Evolutionary conservation across 2,329 filamentous ascomycete genomes (phyloP).

Genomic region (Dactylonectria estremocensis): DNA sequence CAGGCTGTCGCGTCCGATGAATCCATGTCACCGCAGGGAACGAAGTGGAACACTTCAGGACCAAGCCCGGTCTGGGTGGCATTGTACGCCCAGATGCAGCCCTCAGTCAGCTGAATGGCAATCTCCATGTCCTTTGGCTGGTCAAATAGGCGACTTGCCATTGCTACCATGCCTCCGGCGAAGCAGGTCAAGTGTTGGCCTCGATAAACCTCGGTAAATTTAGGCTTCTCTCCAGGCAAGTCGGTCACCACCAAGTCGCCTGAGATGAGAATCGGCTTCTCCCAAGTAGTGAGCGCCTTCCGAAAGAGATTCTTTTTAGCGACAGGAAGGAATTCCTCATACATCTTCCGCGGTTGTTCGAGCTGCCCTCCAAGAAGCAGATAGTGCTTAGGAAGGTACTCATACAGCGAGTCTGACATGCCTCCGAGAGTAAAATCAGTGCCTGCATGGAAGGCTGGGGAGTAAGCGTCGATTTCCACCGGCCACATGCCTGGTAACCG

Average conservation of each 20-base stretch:
- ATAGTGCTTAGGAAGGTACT: constrained; percentile 78
- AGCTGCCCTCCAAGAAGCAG: constrained; percentile 74
- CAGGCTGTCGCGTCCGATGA: constrained; percentile 52
- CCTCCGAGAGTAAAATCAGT: constrained; percentile 70
- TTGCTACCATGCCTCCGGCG: constrained; percentile 76
- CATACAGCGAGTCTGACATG: constrained; percentile 72
- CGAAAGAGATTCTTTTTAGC: constrained; percentile 76
- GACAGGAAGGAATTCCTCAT: constrained; percentile 57
- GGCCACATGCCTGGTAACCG: constrained; percentile 76
- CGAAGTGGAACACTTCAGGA: constrained; percentile 70
- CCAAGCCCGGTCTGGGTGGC: constrained; percentile 71
- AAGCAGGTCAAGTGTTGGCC: constrained; percentile 76
- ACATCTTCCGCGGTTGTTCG: constrained; percentile 50
- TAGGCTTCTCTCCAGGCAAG: constrained; percentile 41
- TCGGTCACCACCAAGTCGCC: constrained; percentile 63
- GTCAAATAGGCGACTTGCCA: constrained; percentile 72
- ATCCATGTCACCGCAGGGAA: constrained; percentile 57
- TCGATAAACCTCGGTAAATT: constrained; percentile 54
- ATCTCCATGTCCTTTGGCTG: constrained; percentile 69
- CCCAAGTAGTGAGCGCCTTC: constrained; percentile 73
- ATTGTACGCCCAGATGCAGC: constrained; percentile 76
- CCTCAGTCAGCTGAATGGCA: constrained; percentile 72
- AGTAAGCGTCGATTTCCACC: constrained; percentile 62
- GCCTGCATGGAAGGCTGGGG: constrained; percentile 44
- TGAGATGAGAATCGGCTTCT: constrained; percentile 73